These are phyloP conservation scores for Auricularia sp. DNA, from an alignment of 768 basidiomycete genomes.

Conservation along the genomic window DNA sequence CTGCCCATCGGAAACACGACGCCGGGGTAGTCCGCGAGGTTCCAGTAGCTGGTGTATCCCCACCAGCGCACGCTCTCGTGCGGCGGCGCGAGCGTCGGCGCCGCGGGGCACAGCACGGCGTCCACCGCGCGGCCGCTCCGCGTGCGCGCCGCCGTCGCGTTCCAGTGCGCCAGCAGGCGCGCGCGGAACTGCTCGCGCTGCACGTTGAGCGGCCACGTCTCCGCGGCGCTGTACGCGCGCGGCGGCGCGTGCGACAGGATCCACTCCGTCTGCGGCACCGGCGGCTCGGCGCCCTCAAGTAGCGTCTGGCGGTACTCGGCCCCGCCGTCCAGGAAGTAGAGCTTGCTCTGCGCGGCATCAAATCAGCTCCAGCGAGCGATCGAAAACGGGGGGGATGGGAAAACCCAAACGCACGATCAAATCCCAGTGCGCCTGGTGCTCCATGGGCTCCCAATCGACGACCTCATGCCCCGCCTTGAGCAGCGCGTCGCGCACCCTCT, in stretches of 20 bases:
- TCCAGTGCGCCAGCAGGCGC: slow-evolving; percentile 36
- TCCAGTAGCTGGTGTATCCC: slow-evolving; percentile 45
- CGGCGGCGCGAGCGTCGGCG: slow-evolving; percentile 38
- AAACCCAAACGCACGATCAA: slow-evolving; percentile 29
- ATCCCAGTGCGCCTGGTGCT: slow-evolving; percentile 37
- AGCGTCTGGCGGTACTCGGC: slow-evolving; percentile 34
- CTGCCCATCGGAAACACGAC: slow-evolving; percentile 37
- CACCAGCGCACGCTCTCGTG: slow-evolving; percentile 41
- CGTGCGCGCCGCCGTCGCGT: slow-evolving; percentile 27
- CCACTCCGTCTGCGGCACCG: slow-evolving; percentile 36
- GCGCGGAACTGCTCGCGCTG: slow-evolving; percentile 35
- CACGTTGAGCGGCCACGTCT: slow-evolving; percentile 36
- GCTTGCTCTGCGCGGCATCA: slow-evolving; percentile 22
- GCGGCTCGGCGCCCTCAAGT: slow-evolving; percentile 21
- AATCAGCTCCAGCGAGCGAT: no score
- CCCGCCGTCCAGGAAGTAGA: slow-evolving; percentile 44
- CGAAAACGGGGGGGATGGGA: no score
- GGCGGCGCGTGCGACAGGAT: slow-evolving; percentile 31
- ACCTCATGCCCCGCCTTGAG: slow-evolving; percentile 41
- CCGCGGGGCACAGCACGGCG: slow-evolving; percentile 36
- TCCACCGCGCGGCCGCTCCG: slow-evolving; percentile 38
- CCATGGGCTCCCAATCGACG: slow-evolving; percentile 37
- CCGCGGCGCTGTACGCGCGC: slow-evolving; percentile 29
- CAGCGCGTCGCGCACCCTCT: slow-evolving; percentile 25
- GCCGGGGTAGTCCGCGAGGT: slow-evolving; percentile 39